Conservation (phyloP, 73 alveolate genomes). For the Stentor roeselii region DNA sequence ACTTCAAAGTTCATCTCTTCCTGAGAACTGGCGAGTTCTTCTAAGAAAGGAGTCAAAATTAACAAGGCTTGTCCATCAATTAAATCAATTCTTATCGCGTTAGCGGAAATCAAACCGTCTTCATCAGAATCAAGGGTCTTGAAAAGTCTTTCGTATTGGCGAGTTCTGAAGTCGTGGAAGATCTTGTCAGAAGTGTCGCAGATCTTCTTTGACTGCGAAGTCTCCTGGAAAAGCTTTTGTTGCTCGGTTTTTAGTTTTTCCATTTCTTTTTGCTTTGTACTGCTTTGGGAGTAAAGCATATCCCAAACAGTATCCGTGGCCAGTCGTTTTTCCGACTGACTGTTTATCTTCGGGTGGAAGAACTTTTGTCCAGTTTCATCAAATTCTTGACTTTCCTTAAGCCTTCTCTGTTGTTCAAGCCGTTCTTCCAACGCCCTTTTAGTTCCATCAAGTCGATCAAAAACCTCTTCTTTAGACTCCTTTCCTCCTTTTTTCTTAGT, state of each 20-base stretch:
- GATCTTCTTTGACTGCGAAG: not conserved
- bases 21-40: not conserved
- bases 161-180: not conserved
- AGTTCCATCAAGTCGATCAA: not conserved
- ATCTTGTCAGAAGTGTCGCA: not conserved
- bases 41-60: constrained; percentile 10
- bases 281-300: not conserved
- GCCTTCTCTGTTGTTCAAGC: not conserved
- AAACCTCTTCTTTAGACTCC: not conserved
- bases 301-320: not conserved
- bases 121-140: constrained; percentile 20
- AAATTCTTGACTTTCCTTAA: not conserved
- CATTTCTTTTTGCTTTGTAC: not conserved
- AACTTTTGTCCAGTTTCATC: constrained; percentile 28
- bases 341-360: not conserved
- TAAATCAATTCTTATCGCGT: not conserved
- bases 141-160: constrained; percentile 18
- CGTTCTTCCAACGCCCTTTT: constrained; percentile 15
- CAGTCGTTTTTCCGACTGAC: not conserved
- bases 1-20: not conserved
- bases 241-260: not conserved
- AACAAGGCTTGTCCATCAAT: not conserved
- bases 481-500: not conserved
- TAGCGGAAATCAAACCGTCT: constrained; percentile 10
- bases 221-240: not conserved